A percentile compares a stretch with the other conserved stretches of the same genome.
phyloP scores from a whole-genome alignment of 352 stramenopile genomes.

The Pythium aristosporum region DNA sequence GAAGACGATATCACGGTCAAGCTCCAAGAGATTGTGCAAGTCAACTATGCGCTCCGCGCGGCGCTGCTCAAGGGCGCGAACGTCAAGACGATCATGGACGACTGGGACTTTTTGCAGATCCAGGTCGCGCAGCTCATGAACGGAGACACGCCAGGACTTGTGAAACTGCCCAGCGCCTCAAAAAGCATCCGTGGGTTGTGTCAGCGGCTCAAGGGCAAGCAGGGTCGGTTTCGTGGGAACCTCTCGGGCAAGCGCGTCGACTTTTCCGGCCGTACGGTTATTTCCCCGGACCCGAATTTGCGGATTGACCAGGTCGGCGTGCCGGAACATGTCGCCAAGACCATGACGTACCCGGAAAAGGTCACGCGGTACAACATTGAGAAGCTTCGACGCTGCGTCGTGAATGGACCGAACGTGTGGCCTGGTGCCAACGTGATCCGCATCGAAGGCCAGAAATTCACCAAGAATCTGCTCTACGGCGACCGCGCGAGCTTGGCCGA shows the following conservation, averaged over 20 bases:
- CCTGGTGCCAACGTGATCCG: slow-evolving; percentile 95
- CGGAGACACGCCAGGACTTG: slow-evolving; percentile 96
- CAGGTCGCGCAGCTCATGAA: slow-evolving; percentile 99
- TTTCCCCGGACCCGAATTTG: slow-evolving; percentile 99
- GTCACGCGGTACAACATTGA: slow-evolving; percentile 98
- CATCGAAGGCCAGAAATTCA: slow-evolving; percentile 85
- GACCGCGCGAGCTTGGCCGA: slow-evolving; percentile 93
- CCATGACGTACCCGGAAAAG: slow-evolving; percentile 98
- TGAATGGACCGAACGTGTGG: slow-evolving; percentile 95
- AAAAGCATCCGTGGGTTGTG: slow-evolving; percentile 97
- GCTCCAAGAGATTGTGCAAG: slow-evolving; percentile 98
- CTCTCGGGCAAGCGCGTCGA: slow-evolving; percentile 99
- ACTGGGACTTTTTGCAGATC: slow-evolving; percentile 99
- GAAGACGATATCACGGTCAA: slow-evolving; percentile 99
- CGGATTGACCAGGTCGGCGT: slow-evolving; percentile 95
- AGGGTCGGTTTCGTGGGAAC: slow-evolving; percentile 98
- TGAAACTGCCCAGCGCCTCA: slow-evolving; percentile 90
- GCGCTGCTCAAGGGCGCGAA: slow-evolving; percentile 94
- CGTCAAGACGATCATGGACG: slow-evolving; percentile 98
- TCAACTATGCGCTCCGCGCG: slow-evolving; percentile 96
- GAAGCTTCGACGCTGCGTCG: slow-evolving; percentile 93
- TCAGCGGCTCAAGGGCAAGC: slow-evolving; percentile 97
- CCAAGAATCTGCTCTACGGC: slow-evolving; percentile 93
- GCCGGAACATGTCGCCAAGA: slow-evolving; percentile 94
- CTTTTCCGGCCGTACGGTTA: slow-evolving; percentile 99